phyloP scores from a whole-genome alignment of 495 filamentous ascomycete genomes.

The Podospora anserina region DNA sequence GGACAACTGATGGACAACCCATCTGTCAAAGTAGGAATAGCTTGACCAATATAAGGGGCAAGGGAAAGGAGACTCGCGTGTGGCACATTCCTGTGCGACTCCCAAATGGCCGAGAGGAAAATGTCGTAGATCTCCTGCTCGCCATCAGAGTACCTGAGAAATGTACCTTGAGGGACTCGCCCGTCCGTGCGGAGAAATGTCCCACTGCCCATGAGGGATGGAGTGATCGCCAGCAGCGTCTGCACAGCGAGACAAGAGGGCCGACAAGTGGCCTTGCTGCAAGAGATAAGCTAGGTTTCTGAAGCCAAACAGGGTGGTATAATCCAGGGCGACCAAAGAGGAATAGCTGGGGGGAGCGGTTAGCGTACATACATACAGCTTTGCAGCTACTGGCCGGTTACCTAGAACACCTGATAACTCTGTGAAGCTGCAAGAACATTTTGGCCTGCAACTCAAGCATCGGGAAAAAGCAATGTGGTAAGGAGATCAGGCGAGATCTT shows the following conservation, averaged over 20 bases:
- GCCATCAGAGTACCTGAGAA: conserved; percentile 9
- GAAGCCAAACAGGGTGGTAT: conserved; percentile 11
- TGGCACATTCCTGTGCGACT: conserved; percentile 22
- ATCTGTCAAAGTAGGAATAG: conserved; percentile 24
- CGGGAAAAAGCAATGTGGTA: conserved; percentile 17
- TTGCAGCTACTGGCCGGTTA: background rate
- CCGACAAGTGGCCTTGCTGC: conserved; percentile 4
- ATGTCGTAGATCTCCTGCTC: conserved; percentile 6
- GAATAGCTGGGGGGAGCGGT: conserved; percentile 12
- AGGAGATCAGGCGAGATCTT: conserved; percentile 23
- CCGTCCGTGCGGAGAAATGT: conserved; percentile 15
- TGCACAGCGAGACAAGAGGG: conserved; percentile 11
- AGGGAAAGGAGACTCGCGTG: conserved; percentile 17
- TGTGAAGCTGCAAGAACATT: conserved; percentile 3
- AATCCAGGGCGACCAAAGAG: conserved; percentile 12
- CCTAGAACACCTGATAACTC: background rate
- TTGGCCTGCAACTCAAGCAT: background rate
- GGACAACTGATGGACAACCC: conserved; percentile 22
- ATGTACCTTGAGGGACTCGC: conserved; percentile 1
- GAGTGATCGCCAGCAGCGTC: conserved; percentile 6
- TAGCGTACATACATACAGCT: background rate
- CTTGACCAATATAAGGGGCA: conserved; percentile 29
- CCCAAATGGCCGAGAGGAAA: conserved; percentile 17
- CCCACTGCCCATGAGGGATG: conserved; percentile 6
- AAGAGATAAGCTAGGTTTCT: background rate